These are phyloP conservation scores for Aspergillus campestris DNA, from an alignment of 495 filamentous ascomycete species.

Conservation along the genomic window DNA sequence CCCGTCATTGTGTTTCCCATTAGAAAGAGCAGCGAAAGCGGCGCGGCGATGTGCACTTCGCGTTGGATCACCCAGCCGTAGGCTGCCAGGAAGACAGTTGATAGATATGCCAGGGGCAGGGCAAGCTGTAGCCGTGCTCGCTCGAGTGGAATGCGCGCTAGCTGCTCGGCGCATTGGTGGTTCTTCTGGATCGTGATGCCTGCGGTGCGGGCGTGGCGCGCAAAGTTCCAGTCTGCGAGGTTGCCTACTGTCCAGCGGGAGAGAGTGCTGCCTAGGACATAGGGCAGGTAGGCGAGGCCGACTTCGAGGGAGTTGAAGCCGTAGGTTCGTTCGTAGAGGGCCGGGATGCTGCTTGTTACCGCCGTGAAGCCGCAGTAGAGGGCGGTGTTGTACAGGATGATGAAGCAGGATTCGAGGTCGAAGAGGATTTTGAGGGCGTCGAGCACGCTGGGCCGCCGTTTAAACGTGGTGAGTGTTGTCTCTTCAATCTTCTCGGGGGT, in stretches of 20 bases:
- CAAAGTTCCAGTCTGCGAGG: constrained; percentile 1
- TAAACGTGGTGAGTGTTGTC: no score
- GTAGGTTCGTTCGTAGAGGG: neutral
- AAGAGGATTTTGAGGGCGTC: neutral
- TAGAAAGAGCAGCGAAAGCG: constrained; percentile 4
- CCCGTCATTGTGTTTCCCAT: neutral
- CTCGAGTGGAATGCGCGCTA: neutral
- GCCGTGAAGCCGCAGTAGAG: neutral
- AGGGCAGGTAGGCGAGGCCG: neutral
- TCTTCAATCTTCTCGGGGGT: no score
- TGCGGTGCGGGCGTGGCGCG: neutral
- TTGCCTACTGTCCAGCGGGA: neutral
- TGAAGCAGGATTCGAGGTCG: neutral
- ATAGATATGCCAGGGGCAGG: neutral
- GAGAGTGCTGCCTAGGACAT: neutral
- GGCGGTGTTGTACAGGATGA: neutral
- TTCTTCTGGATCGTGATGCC: neutral
- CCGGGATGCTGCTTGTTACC: neutral
- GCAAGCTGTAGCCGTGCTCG: constrained; percentile 1
- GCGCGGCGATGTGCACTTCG: constrained; percentile 2
- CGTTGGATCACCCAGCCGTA: constrained; percentile 11
- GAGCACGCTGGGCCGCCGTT: no score
- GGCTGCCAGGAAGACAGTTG: neutral
- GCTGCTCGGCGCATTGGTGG: neutral
- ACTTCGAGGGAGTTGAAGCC: neutral